Conservation (phyloP, 345 rosid genomes). For the Gossypium mustelinum region DNA sequence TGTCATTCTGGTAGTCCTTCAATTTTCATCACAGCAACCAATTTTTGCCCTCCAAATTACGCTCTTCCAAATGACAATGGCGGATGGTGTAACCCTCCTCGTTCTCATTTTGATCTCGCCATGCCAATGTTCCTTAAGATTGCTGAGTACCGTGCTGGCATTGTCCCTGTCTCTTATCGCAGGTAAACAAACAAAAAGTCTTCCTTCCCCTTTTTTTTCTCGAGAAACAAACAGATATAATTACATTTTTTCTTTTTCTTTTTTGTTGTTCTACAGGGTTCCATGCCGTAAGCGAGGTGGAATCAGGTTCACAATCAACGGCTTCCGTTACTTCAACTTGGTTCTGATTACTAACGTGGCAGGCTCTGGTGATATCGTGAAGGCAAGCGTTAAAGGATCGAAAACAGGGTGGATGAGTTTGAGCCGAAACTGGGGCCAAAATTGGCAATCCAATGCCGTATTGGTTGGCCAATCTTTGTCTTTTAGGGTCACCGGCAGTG, state of each 20-base stretch:
- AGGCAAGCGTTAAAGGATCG: conserved; percentile 50
- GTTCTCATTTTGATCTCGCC: conserved; percentile 65
- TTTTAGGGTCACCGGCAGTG: conserved; percentile 67
- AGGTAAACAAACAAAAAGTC: conserved; percentile 25
- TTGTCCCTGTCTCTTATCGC: conserved; percentile 62
- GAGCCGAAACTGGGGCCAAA: conserved; percentile 78
- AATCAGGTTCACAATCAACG: conserved; percentile 65
- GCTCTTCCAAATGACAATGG: conserved; percentile 57
- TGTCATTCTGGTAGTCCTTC: conserved; percentile 66
- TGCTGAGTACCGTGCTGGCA: conserved; percentile 66
- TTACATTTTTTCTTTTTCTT: not conserved
- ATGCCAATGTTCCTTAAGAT: conserved; percentile 74
- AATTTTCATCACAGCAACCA: conserved; percentile 58
- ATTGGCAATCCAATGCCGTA: conserved; percentile 64
- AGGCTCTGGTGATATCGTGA: conserved; percentile 57
- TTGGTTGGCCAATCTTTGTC: conserved; percentile 46
- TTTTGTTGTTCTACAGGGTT: conserved; percentile 27
- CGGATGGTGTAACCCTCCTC: conserved; percentile 95
- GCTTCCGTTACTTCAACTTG: conserved; percentile 67
- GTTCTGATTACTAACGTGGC: conserved; percentile 63
- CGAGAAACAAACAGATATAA: conserved; percentile 3
- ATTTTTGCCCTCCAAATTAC: conserved; percentile 63
- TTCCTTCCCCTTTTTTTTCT: not conserved
- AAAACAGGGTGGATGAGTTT: conserved; percentile 53
- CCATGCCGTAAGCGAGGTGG: conserved; percentile 60